Evolutionary conservation across 2,329 filamentous ascomycete genomes (phyloP).

Genomic region (Penicillium sp.): DNA sequence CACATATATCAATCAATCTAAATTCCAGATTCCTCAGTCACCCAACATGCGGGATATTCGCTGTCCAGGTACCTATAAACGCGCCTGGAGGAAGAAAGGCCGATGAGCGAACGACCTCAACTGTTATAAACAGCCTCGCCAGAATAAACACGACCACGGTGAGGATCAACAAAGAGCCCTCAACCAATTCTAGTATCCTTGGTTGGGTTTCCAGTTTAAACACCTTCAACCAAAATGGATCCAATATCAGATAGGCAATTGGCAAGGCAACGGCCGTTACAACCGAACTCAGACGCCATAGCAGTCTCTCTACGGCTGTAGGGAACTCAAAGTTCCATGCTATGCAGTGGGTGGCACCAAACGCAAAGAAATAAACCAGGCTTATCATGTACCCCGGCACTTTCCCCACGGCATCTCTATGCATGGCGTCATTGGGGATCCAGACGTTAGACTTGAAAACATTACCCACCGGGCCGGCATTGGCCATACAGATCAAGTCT

Average conservation of each 20-base stretch:
- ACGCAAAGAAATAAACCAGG: background rate
- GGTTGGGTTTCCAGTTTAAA: background rate
- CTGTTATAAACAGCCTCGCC: background rate
- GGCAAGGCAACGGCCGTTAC: background rate
- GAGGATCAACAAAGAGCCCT: background rate
- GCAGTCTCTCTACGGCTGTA: background rate
- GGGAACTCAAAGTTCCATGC: conserved; percentile 2
- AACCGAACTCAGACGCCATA: background rate
- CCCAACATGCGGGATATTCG: background rate
- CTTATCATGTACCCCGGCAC: background rate
- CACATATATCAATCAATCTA: background rate
- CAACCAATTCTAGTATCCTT: background rate
- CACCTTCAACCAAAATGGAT: background rate
- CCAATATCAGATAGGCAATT: background rate
- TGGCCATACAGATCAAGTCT: background rate
- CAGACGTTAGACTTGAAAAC: background rate
- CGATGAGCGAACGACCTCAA: background rate
- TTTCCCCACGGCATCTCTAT: background rate
- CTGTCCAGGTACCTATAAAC: background rate
- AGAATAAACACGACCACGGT: background rate
- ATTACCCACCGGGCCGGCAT: background rate
- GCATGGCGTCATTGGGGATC: background rate
- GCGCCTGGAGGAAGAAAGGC: background rate
- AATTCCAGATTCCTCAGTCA: background rate
- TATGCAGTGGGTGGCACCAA: background rate